Evolutionary conservation across 1,284 basidiomycete species (phyloP), one percentile per base, ranked within the genome.

Genomic region (Entoloma clypeatum): DNA sequence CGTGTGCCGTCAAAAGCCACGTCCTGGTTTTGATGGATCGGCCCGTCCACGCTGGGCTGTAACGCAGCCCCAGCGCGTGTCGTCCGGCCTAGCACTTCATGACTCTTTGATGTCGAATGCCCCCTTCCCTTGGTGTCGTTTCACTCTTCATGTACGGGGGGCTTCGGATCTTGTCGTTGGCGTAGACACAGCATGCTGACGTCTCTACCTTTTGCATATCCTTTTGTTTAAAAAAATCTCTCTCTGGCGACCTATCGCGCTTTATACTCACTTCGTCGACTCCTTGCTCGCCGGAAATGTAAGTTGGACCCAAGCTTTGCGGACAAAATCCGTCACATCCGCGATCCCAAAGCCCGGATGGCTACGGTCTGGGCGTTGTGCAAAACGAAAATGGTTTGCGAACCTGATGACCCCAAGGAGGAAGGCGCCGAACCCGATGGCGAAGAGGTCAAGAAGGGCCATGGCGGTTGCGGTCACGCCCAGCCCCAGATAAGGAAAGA

Each of bases 401-500:
- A 92, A 56, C 67, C 89, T 50, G 90, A 94, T 64, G 86, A 91
- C 44, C 77, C 80, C 38, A 86, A 89, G 62, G 88, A 91, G 50
- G 92, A 95, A 50, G 81, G 79, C 40, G 86, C 79, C 16, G 83
- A 81, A 16, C 70, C 65, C n/a, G 87, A 91, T 19, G 74, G 65
- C 30, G 85, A 86, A 31, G 84, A 85, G 49, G 65, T 73, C 32
- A 89, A 87, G 71, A 85, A 81, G 55, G 89, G 91, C 0, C 96
- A 99, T 52, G 94, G 93, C 26, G 96, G 96, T 24, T 99, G 96
- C 65, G 96, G 96, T 36, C 91, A 93, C 55, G 63, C 78, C 8
- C 96, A 99, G 65, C 96, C 96, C 3, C 72, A 80, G 43, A 82
- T 98, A 56, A 74, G 96, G 50, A 97, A 95, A 64, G 95, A 99